These are phyloP conservation scores for Dujonia santamariae DNA, from an alignment of 1,139 yeast genomes.

Conservation along the genomic window DNA sequence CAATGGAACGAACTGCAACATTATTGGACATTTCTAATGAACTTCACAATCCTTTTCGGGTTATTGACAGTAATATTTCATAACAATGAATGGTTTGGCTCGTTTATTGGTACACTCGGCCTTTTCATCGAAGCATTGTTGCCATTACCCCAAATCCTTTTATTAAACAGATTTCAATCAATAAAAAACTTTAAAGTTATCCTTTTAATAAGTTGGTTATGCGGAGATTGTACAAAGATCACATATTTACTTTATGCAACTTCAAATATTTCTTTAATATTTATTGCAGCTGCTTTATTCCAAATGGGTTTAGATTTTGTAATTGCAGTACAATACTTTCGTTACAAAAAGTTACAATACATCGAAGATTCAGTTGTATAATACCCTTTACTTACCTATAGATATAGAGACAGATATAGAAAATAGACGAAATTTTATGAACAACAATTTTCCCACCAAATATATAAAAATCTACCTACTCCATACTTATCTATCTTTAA, in stretches of 20 bases:
- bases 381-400: neutral
- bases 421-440: no score
- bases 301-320: slow-evolving; percentile 76
- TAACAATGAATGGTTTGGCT: slow-evolving; percentile 42
- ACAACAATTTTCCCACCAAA: no score
- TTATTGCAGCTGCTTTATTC: slow-evolving; percentile 73
- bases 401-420: neutral
- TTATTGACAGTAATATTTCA: slow-evolving; percentile 46
- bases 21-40: slow-evolving; percentile 65
- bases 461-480: no score
- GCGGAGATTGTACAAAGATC: slow-evolving; percentile 81
- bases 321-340: slow-evolving; percentile 72
- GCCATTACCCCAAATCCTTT: slow-evolving; percentile 83
- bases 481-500: neutral
- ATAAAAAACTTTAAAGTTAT: slow-evolving; percentile 78
- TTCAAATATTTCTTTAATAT: slow-evolving; percentile 61
- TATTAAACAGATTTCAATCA: slow-evolving; percentile 64
- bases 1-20: slow-evolving; percentile 67
- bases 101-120: slow-evolving; percentile 68
- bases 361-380: no score
- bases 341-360: slow-evolving; percentile 34
- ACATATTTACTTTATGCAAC: slow-evolving; percentile 73
- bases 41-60: slow-evolving; percentile 42
- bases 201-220: slow-evolving; percentile 76
- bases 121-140: slow-evolving; percentile 76